Evolutionary conservation across 202 grass and related monocot genomes (phyloP).

Genomic region (Cymbopogon flexuosus): DNA sequence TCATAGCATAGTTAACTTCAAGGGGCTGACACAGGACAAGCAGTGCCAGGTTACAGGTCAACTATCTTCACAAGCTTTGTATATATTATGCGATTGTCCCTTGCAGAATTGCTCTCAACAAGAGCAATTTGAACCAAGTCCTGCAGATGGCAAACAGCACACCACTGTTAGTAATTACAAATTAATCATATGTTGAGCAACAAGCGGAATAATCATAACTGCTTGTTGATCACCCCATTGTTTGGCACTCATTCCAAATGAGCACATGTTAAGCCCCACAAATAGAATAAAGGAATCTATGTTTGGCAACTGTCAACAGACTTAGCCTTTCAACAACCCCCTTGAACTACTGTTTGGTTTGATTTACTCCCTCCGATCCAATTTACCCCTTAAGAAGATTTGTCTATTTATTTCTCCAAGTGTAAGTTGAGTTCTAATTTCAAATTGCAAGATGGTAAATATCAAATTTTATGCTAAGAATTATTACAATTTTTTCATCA

Average conservation of each 20-base stretch:
- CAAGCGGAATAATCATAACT: not conserved
- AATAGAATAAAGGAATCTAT: not conserved
- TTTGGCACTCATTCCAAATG: not conserved
- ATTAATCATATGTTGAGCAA: not conserved
- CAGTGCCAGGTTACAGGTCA: slow-evolving; percentile 39
- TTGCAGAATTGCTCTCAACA: slow-evolving; percentile 83
- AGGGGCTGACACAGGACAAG: not conserved
- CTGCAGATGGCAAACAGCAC: slow-evolving; percentile 33
- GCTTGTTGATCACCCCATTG: not conserved
- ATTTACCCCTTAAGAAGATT: not conserved
- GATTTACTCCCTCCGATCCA: not conserved
- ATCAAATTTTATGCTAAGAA: not conserved
- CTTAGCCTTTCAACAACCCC: not conserved
- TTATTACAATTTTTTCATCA: not conserved
- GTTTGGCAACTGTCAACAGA: not conserved
- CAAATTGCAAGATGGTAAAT: not conserved
- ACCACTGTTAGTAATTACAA: not conserved
- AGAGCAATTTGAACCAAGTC: slow-evolving; percentile 93
- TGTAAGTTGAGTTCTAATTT: not conserved
- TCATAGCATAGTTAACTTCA: not conserved
- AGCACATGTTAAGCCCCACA: not conserved
- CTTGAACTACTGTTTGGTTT: not conserved
- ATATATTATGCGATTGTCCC: slow-evolving; percentile 89
- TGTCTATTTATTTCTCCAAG: not conserved
- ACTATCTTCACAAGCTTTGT: slow-evolving; percentile 65